Evolutionary conservation across 257 asterid species (phyloP).

Genomic region (Nicotiana undulata): DNA sequence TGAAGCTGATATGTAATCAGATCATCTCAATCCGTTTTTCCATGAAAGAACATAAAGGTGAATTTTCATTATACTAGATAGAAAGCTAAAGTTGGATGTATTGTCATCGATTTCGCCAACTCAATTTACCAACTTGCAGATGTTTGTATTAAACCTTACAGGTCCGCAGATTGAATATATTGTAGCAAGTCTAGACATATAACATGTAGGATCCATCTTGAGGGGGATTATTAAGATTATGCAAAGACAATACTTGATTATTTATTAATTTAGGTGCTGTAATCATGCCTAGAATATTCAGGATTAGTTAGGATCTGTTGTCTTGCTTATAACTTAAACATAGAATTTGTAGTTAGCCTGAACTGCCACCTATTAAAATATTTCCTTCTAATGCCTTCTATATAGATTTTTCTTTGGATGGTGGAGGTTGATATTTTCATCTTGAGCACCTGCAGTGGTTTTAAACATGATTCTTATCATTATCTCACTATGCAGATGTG

Average conservation of each 20-base stretch:
- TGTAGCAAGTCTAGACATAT: neutral
- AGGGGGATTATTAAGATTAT: neutral
- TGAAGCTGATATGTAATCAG: neutral
- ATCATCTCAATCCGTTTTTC: neutral
- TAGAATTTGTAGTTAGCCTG: neutral
- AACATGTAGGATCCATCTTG: neutral
- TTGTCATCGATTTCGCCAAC: neutral
- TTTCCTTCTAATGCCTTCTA: neutral
- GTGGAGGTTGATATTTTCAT: neutral
- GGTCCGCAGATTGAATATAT: neutral
- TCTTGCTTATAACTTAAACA: neutral
- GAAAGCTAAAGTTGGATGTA: neutral
- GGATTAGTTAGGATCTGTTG: neutral
- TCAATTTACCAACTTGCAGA: neutral
- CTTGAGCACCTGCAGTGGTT: constrained; percentile 11
- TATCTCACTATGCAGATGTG: constrained; percentile 51
- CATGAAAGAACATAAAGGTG: neutral
- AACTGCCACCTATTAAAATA: neutral
- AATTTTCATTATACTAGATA: neutral
- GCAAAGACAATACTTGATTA: neutral
- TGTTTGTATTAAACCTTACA: neutral
- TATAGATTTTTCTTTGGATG: neutral
- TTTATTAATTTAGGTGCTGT: neutral
- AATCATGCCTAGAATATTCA: neutral
- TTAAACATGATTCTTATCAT: constrained; percentile 22